Percentiles rank a stretch among this genome's conserved stretches.
Conservation (phyloP, 2,329 filamentous ascomycete species). For the Bipolaris cookei region DNA sequence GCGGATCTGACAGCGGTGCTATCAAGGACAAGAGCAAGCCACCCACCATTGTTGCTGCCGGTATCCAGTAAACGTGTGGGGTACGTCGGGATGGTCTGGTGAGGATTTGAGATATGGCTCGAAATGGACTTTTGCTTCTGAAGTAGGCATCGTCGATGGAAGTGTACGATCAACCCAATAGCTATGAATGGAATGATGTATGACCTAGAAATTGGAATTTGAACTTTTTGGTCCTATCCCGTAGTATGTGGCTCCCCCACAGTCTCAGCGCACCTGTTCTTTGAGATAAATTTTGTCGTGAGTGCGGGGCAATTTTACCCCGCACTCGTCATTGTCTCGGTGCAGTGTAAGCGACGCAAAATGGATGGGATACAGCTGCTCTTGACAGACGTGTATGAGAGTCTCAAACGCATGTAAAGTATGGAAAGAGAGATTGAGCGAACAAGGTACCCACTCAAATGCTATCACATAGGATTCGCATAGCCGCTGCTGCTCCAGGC, state of each 20-base stretch:
- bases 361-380: neutral
- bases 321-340: constrained; percentile 13
- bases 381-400: neutral
- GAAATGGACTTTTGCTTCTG: neutral
- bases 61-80: constrained; percentile 49
- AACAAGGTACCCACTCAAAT: neutral
- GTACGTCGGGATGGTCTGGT: neutral
- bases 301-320: constrained; percentile 16
- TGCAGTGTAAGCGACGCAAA: neutral
- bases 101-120: neutral
- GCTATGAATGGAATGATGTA: constrained; percentile 7
- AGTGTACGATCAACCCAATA: neutral
- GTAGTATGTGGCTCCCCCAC: neutral
- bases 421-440: neutral
- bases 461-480: neutral
- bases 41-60: constrained; percentile 61
- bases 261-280: neutral
- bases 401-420: neutral
- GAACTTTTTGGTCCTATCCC: neutral
- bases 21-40: constrained; percentile 59
- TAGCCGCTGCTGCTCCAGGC: constrained; percentile 1
- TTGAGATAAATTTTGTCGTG: constrained; percentile 10
- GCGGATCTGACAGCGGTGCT: constrained; percentile 61
- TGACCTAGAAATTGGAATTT: neutral
- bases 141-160: neutral